Evolutionary conservation across 129 eudicot genomes (phyloP), one percentile per base, ranked within the genome.

Genomic region (Deinandra increscens): DNA sequence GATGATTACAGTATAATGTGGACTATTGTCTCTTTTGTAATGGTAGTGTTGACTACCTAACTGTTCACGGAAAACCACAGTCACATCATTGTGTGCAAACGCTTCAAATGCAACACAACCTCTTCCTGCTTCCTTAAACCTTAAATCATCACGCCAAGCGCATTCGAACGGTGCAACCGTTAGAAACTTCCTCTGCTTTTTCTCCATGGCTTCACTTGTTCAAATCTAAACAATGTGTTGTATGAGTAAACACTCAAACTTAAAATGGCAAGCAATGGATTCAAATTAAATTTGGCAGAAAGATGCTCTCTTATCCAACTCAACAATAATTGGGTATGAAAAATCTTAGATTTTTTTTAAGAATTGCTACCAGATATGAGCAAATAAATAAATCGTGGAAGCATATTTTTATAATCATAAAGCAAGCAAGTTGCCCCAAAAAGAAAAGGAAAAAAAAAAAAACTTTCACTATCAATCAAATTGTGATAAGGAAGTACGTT

Each of bases 91-190:
- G 81, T 83, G 99, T 0, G 99, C 97, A 72, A 87, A 93, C 18
- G 99, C 99, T 68, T 93, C 99, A 54, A 93, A 93, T 19, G 96
- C 91, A 13, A 93, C 95, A 56, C 99, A 93, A 37, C 99, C 99
- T 69, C 99, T 64, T 43, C 99, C 99, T 1, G 99, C 99, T 84
- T 93, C 99, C 61, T 81, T 85, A 29, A 93, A 93, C 80, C 90
- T 80, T 69, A 89, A 72, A 69, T 89, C 95, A 34, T 93, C 89
- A 7, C 79, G 86, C 99, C 99, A 93, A 0, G 97, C 99, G 49
- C 99, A 93, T 77, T 93, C 92, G 60, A 93, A 93, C 2, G 99
- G 99, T 9, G 99, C 97, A 41, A 93, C 99, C 0, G 97, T 93
- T 18, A 93, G 83, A 71, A 89, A 89, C 79, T 81, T 83, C 43